Percentiles rank a stretch among this genome's conserved stretches.
phyloP scores from a whole-genome alignment of 192 early-diverging fungal species.

The Linnemannia exigua region DNA sequence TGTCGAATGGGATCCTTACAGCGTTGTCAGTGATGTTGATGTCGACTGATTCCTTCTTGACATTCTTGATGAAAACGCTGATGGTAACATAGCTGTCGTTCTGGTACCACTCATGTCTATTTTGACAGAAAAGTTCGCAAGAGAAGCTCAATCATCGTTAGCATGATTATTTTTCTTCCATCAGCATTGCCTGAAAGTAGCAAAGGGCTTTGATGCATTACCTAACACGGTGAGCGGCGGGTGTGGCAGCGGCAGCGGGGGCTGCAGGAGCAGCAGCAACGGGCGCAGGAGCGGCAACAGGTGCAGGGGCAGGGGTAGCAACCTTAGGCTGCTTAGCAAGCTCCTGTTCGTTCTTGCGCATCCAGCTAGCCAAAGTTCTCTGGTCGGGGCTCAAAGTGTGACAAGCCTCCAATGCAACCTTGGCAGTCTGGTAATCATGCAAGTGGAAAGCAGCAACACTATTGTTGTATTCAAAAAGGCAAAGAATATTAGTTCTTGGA shows the following conservation, averaged over 20 bases:
- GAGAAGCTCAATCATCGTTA: background rate
- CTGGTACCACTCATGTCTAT: constrained; percentile 98
- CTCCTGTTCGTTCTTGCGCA: constrained; percentile 67
- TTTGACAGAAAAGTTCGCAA: constrained; percentile 30
- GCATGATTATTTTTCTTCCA: background rate
- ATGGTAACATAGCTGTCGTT: constrained; percentile 90
- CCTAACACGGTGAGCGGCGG: constrained; percentile 33
- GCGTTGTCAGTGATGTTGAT: constrained; percentile 73
- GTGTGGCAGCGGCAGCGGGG: background rate
- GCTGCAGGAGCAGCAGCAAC: background rate
- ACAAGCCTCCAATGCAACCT: constrained; percentile 58
- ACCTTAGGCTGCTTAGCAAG: constrained; percentile 63
- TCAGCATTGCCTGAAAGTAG: background rate
- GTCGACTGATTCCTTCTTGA: constrained; percentile 75
- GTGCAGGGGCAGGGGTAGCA: constrained; percentile 40
- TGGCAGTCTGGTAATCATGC: constrained; percentile 70
- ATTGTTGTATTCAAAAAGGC: background rate
- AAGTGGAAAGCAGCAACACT: constrained; percentile 69
- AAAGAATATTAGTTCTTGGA: background rate
- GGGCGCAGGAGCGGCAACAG: constrained; percentile 33
- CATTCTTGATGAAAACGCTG: constrained; percentile 90
- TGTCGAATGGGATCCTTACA: constrained; percentile 46
- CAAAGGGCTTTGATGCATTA: constrained; percentile 3
- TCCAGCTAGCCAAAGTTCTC: constrained; percentile 61
- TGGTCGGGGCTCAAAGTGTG: constrained; percentile 60